phyloP scores from a whole-genome alignment of 2,329 filamentous ascomycete genomes.

The Pseudogymnoascus sp. region DNA sequence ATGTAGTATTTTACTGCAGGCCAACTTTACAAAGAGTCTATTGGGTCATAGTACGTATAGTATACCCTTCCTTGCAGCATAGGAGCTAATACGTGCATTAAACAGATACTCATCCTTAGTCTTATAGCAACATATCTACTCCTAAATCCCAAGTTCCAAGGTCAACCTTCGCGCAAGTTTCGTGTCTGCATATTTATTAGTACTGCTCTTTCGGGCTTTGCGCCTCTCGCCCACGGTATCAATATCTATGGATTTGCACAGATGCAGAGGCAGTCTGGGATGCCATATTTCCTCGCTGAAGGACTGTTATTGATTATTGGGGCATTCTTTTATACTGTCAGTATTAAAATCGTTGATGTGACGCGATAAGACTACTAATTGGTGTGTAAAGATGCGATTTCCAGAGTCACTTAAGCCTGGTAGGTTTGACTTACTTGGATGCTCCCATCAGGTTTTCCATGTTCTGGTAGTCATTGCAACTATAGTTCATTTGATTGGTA shows the following conservation, averaged over 20 bases:
- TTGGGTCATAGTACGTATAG: constrained; percentile 28
- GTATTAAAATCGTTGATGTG: neutral
- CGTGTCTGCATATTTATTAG: constrained; percentile 20
- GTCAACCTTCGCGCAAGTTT: constrained; percentile 16
- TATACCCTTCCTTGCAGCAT: constrained; percentile 4
- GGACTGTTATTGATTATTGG: constrained; percentile 14
- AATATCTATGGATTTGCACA: constrained; percentile 16
- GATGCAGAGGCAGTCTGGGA: constrained; percentile 14
- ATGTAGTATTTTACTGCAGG: constrained; percentile 34
- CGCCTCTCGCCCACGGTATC: constrained; percentile 22
- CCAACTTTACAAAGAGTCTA: constrained; percentile 27
- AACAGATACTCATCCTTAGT: constrained; percentile 30
- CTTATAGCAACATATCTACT: constrained; percentile 28
- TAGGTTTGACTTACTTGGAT: constrained; percentile 19
- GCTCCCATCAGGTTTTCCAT: constrained; percentile 22
- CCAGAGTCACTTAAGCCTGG: constrained; percentile 18
- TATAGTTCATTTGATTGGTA: constrained; percentile 14
- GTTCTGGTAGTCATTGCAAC: constrained; percentile 15
- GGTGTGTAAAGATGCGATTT: constrained; percentile 13
- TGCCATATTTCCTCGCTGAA: constrained; percentile 18
- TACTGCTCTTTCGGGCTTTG: constrained; percentile 20
- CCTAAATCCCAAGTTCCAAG: constrained; percentile 18
- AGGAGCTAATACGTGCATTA: neutral
- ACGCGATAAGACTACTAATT: neutral
- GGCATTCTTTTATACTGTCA: constrained; percentile 12